Percentiles rank a stretch among this genome's conserved stretches.
Conservation (phyloP, 164 flowering plant species). For the Nymphaea colorata region DNA sequence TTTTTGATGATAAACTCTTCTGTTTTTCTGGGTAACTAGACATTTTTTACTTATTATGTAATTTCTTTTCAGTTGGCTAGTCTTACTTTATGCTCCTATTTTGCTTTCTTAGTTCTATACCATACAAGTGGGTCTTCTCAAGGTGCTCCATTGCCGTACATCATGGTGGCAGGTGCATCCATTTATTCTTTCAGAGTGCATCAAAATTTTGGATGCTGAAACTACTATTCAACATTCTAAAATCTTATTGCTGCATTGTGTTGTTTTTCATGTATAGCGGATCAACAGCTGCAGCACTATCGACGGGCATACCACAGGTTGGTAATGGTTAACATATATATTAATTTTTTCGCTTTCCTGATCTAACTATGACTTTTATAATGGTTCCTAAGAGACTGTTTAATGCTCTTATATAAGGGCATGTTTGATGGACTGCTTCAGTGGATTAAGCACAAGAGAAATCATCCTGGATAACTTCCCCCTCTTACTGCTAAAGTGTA, state of each 20-base stretch:
- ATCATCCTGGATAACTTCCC: too few relatives aligned
- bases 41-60: not conserved
- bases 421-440: too few relatives aligned
- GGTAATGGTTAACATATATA: not conserved
- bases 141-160: slow-evolving; percentile 71
- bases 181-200: too few relatives aligned
- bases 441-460: too few relatives aligned
- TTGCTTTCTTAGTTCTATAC: slow-evolving; percentile 37
- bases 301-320: slow-evolving; percentile 88
- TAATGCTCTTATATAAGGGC: too few relatives aligned
- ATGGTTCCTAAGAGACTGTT: too few relatives aligned
- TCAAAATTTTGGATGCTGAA: too few relatives aligned
- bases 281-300: slow-evolving; percentile 85
- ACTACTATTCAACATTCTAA: not conserved
- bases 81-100: not conserved
- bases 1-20: slow-evolving; percentile 47
- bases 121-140: slow-evolving; percentile 79
- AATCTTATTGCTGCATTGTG: not conserved
- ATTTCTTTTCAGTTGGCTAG: not conserved
- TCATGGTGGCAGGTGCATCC: slow-evolving; percentile 84
- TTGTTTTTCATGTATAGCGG: slow-evolving; percentile 39
- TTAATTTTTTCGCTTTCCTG: too few relatives aligned
- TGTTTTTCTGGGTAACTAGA: slow-evolving; percentile 68
- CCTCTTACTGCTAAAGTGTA: too few relatives aligned
- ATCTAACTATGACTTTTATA: too few relatives aligned